Conservation (phyloP, 768 basidiomycete genomes). For the Boletus reticulatus region DNA sequence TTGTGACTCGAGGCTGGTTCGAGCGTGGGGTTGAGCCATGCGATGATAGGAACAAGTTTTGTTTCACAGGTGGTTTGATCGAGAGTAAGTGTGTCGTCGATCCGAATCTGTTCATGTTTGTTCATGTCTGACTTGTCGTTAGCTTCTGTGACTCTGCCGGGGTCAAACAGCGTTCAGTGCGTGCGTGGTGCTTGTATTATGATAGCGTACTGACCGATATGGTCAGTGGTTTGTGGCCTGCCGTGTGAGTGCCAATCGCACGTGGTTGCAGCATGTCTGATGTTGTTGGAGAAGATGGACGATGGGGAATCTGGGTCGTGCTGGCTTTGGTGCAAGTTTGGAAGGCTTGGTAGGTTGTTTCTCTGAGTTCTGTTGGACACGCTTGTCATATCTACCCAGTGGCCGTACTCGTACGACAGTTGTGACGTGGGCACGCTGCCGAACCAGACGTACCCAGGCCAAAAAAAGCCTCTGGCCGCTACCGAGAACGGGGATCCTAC, state of each 20-base stretch:
- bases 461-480: slow-evolving; percentile 44
- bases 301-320: slow-evolving; percentile 52
- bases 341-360: slow-evolving; percentile 58
- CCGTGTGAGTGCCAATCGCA: slow-evolving; percentile 31
- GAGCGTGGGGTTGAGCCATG: not conserved
- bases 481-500: slow-evolving; percentile 37
- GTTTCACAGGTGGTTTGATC: slow-evolving; percentile 77
- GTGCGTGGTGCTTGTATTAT: slow-evolving; percentile 1
- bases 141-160: slow-evolving; percentile 41
- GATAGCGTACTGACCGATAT: slow-evolving; percentile 3
- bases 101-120: not conserved
- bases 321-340: slow-evolving; percentile 53
- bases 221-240: slow-evolving; percentile 47
- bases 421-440: slow-evolving; percentile 79
- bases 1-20: not conserved
- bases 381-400: slow-evolving; percentile 28
- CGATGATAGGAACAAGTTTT: slow-evolving; percentile 59
- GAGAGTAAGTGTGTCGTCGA: slow-evolving; percentile 34
- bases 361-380: not conserved
- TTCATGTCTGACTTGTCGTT: slow-evolving; percentile 10
- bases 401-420: slow-evolving; percentile 54
- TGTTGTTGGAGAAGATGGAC: slow-evolving; percentile 38
- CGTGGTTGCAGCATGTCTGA: slow-evolving; percentile 6
- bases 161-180: slow-evolving; percentile 37
- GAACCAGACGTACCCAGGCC: slow-evolving; percentile 62